Evolutionary conservation across 1,284 basidiomycete species (phyloP).

Genomic region (Gomphus bonarii): DNA sequence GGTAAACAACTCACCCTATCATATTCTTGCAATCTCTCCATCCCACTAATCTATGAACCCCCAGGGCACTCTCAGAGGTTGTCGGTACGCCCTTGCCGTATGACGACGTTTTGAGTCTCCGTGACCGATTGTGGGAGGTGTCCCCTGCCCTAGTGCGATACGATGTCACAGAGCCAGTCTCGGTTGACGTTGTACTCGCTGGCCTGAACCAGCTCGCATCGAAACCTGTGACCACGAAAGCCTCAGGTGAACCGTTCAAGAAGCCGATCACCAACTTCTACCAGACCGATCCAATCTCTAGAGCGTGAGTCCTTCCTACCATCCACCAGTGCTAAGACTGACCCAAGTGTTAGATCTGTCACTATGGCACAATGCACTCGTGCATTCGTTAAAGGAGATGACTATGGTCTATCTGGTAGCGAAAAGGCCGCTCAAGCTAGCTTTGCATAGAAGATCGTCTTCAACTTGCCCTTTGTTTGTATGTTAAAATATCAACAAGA

Average conservation of each 20-base stretch:
- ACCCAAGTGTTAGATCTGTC: conserved; percentile 44
- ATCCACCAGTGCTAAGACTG: background rate
- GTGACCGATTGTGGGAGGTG: conserved; percentile 97
- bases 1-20: conserved; percentile 34
- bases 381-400: conserved; percentile 62
- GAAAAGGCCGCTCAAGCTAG: conserved; percentile 31
- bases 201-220: conserved; percentile 58
- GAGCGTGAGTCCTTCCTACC: conserved; percentile 46
- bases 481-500: background rate
- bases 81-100: conserved; percentile 78
- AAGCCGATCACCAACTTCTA: conserved; percentile 93
- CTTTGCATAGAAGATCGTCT: conserved; percentile 28
- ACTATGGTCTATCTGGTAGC: conserved; percentile 30
- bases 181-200: conserved; percentile 55
- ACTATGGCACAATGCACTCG: conserved; percentile 83
- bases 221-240: conserved; percentile 40
- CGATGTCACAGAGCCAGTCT: conserved; percentile 76
- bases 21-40: background rate
- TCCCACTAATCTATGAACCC: background rate
- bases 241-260: conserved; percentile 53
- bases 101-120: conserved; percentile 78
- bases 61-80: conserved; percentile 85
- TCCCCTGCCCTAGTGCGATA: conserved; percentile 87
- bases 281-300: conserved; percentile 83
- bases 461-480: background rate